Conservation (phyloP, 2,329 filamentous ascomycete species). For the Penicillium paneum region DNA sequence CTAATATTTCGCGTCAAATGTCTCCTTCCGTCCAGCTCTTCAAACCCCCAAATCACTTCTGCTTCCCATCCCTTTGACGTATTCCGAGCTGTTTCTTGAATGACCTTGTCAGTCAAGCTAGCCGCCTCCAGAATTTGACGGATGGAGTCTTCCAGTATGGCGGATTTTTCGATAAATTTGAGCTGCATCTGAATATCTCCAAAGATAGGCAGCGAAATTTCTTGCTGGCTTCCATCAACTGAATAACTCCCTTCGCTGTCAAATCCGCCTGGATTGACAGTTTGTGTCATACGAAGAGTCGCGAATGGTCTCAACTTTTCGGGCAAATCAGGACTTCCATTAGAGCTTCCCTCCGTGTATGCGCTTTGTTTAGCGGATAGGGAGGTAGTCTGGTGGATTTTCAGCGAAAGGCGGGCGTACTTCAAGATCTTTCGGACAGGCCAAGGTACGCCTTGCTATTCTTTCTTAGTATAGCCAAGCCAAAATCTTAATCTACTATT, state of each 20-base stretch:
- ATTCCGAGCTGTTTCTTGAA: slow-evolving; percentile 15
- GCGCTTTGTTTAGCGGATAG: background rate
- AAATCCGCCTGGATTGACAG: slow-evolving; percentile 14
- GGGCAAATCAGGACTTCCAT: background rate
- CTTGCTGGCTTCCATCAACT: slow-evolving; percentile 9
- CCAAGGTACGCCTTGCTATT: slow-evolving; percentile 21
- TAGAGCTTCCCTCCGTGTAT: background rate
- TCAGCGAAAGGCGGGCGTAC: slow-evolving; percentile 14
- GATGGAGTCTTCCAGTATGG: slow-evolving; percentile 8
- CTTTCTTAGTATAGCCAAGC: background rate
- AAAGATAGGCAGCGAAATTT: slow-evolving; percentile 16
- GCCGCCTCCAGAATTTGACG: slow-evolving; percentile 1
- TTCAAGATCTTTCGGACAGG: slow-evolving; percentile 13
- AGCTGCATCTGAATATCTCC: slow-evolving; percentile 16
- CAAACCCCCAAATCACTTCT: slow-evolving; percentile 20
- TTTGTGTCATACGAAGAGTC: slow-evolving; percentile 13
- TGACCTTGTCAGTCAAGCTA: slow-evolving; percentile 4
- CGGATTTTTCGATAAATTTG: background rate
- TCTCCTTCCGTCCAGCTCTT: slow-evolving; percentile 11
- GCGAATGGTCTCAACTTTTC: background rate
- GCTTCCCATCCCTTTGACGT: slow-evolving; percentile 15
- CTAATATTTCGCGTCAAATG: slow-evolving; percentile 14
- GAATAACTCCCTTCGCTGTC: slow-evolving; percentile 16
- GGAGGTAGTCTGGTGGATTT: slow-evolving; percentile 12
- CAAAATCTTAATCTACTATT: background rate